Evolutionary conservation across 2,329 filamentous ascomycete genomes (phyloP), one percentile per base, ranked within the genome.

Genomic region (Alternaria triticina): DNA sequence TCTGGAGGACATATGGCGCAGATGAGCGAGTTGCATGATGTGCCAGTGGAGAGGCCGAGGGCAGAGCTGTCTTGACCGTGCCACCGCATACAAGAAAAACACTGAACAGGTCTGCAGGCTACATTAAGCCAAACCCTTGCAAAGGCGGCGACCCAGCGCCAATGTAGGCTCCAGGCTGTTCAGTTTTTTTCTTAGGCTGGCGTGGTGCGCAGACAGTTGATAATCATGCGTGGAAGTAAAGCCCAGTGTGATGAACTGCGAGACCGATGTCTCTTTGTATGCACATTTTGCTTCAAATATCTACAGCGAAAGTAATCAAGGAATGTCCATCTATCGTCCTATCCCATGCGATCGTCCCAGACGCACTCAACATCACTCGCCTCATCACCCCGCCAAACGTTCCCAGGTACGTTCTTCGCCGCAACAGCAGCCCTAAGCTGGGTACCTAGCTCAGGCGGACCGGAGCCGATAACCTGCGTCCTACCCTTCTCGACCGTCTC

Each of bases 331-430:
- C n/a, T 6, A 33, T 7, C 12, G 3, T 20, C 23, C 23, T n/a
- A 58, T 9, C 59, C 27, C 47, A 23, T 52, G 27, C 59, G 54
- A 45, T 61, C 59, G n/a, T 61, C 59, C 59, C 59, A 61, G 9
- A 61, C 59, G 13, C 54, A 58, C 36, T 57, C 47, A 0, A 61
- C 59, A 52, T 61, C 59, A 10, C 59, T 57, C 0, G 36, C 28
- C 54, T 61, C 54, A 2, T 61, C 59, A 1, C 59, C 59, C 2
- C 47, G 28, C 59, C 54, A 61, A 9, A 61, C 59, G 6, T 27
- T 45, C 12, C 54, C 59, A 20, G 59, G 59, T 2, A 27, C 22
- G 6, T 61, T 61, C 54, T 47, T 57, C n/a, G 54, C 54, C 22
- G 59, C 59, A 23, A 61, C 59, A n/a, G 59, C 59, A 43, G 33